These are phyloP conservation scores for Pyrenopolyporus hunteri DNA, from an alignment of 495 filamentous ascomycete genomes.

Conservation along the genomic window DNA sequence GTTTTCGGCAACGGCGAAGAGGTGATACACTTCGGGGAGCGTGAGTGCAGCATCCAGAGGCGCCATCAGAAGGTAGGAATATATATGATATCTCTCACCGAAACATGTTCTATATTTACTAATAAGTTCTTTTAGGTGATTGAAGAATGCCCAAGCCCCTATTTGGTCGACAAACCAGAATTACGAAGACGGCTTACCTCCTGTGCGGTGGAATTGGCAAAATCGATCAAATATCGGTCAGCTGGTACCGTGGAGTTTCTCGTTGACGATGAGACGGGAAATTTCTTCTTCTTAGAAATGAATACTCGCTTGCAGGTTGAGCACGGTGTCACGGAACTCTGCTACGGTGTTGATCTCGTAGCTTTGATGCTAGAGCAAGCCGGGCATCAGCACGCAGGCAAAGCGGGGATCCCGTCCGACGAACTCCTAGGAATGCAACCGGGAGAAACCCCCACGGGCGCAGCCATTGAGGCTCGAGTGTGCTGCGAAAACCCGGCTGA, in stretches of 20 bases:
- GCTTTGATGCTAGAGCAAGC: constrained; percentile 48
- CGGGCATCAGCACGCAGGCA: constrained; percentile 21
- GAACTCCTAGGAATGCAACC: constrained; percentile 15
- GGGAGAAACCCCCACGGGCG: constrained; percentile 9
- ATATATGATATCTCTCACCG: neutral
- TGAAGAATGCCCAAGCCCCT: constrained; percentile 49
- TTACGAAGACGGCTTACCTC: constrained; percentile 56
- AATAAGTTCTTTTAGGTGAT: constrained; percentile 23
- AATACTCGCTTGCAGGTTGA: constrained; percentile 73
- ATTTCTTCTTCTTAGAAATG: constrained; percentile 73
- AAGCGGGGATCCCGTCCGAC: constrained; percentile 20
- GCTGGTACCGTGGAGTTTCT: constrained; percentile 71
- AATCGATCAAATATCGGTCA: constrained; percentile 61
- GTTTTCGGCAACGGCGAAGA: constrained; percentile 61
- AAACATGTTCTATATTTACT: constrained; percentile 44
- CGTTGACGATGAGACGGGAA: constrained; percentile 62
- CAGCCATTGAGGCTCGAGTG: constrained; percentile 63
- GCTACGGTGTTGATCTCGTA: constrained; percentile 65
- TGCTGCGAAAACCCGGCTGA: constrained; percentile 66
- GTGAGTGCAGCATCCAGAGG: constrained; percentile 66
- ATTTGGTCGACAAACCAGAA: constrained; percentile 50
- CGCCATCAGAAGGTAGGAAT: constrained; percentile 44
- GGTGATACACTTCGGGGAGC: constrained; percentile 61
- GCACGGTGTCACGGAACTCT: constrained; percentile 68
- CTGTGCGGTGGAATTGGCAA: constrained; percentile 58